Conservation (phyloP, 2,329 filamentous ascomycete genomes). For the Cordyceps militaris region DNA sequence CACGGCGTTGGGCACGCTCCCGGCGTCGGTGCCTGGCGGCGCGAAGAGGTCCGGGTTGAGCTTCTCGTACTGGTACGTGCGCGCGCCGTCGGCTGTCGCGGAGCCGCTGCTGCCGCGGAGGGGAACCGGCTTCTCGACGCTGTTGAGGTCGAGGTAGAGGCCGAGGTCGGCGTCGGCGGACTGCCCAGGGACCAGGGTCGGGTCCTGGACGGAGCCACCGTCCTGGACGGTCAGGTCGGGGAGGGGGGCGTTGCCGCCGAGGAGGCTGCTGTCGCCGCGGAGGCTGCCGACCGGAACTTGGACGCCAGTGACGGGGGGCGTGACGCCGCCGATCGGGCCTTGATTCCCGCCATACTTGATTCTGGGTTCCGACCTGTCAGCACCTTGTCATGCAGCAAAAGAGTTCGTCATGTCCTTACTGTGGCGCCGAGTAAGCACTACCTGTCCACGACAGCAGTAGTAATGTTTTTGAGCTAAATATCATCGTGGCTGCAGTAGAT, state of each 20-base stretch:
- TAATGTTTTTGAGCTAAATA: neutral
- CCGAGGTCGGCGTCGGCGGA: conserved; percentile 42
- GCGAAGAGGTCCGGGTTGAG: conserved; percentile 48
- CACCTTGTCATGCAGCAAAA: neutral
- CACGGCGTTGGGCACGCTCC: conserved; percentile 38
- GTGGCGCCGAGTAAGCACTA: conserved; percentile 6
- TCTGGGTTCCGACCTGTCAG: conserved; percentile 18
- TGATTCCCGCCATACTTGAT: conserved; percentile 37
- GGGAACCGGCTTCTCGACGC: conserved; percentile 45
- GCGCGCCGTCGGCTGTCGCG: conserved; percentile 47
- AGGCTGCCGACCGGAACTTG: conserved; percentile 32
- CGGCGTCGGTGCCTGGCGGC: conserved; percentile 46
- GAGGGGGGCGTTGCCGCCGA: conserved; percentile 33
- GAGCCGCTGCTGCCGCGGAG: conserved; percentile 43
- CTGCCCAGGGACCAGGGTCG: conserved; percentile 42
- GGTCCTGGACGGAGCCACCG: conserved; percentile 31
- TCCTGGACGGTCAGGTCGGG: conserved; percentile 29
- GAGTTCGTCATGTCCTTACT: neutral
- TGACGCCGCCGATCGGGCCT: conserved; percentile 35
- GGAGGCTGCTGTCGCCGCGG: conserved; percentile 31
- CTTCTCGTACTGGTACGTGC: conserved; percentile 42
- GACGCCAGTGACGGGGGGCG: conserved; percentile 31
- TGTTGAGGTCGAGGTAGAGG: conserved; percentile 41
- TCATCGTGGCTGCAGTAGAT: conserved; percentile 6
- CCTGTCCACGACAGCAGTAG: conserved; percentile 1